These are phyloP conservation scores for Vaccinium darrowii DNA, from an alignment of 148 eudicot species.

Conservation along the genomic window DNA sequence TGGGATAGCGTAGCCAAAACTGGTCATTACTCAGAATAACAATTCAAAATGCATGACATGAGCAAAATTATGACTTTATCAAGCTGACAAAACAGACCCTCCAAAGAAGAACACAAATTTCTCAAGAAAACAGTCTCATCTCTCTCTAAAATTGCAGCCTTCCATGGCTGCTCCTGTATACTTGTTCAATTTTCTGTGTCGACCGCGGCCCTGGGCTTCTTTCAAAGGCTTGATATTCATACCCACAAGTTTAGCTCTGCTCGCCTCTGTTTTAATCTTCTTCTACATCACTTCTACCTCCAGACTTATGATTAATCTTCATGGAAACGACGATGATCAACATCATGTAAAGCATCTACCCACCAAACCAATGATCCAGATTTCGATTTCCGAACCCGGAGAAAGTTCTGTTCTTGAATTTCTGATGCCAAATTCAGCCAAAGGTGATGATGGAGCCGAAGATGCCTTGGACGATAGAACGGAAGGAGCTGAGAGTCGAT, in stretches of 20 bases:
- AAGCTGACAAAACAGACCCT: slow-evolving; percentile 1
- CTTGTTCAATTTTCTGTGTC: neutral
- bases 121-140: neutral
- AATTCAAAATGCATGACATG: neutral
- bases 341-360: neutral
- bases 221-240: slow-evolving; percentile 17
- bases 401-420: neutral
- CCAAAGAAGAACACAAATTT: neutral
- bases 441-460: neutral
- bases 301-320: slow-evolving; percentile 18
- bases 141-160: neutral
- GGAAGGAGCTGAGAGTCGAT: neutral
- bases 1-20: neutral
- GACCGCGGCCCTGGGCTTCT: neutral
- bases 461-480: neutral
- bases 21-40: neutral
- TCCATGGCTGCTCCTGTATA: slow-evolving; percentile 11
- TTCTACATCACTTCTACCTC: slow-evolving; percentile 32
- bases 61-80: neutral
- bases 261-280: slow-evolving; percentile 23
- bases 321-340: neutral
- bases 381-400: slow-evolving; percentile 10
- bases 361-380: neutral
- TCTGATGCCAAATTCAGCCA: neutral
- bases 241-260: slow-evolving; percentile 23